Evolutionary conservation across 2,329 filamentous ascomycete genomes (phyloP).

Genomic region (Paecilomyces sp.): DNA sequence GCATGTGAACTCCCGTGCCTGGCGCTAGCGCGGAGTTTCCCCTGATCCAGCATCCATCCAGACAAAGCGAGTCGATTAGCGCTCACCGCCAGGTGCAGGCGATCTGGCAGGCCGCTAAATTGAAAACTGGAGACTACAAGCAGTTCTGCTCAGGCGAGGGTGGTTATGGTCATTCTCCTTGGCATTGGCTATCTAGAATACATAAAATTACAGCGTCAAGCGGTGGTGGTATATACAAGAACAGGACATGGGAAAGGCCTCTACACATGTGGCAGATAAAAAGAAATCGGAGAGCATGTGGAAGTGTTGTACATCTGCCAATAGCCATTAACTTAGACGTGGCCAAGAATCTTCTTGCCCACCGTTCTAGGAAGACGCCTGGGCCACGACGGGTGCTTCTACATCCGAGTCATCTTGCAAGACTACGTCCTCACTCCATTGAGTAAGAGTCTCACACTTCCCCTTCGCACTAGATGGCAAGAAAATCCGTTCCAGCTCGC

Average conservation of each 20-base stretch:
- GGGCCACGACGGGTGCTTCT: background rate
- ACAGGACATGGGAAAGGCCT: background rate
- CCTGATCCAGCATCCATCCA: background rate
- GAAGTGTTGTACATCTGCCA: background rate
- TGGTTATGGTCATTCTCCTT: background rate
- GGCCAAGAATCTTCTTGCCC: background rate
- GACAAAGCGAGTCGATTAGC: background rate
- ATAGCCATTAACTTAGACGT: background rate
- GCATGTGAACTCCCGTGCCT: background rate
- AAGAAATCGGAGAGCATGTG: background rate
- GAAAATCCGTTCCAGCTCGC: constrained; percentile 17
- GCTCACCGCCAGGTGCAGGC: background rate
- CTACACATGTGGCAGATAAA: background rate
- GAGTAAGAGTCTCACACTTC: constrained; percentile 6
- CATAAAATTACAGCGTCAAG: background rate
- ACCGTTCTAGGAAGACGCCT: background rate
- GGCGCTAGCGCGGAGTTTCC: background rate
- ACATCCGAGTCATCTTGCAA: background rate
- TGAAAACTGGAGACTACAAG: background rate
- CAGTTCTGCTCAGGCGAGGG: background rate
- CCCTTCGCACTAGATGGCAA: constrained; percentile 9
- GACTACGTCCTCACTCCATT: constrained; percentile 9
- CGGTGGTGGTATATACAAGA: background rate
- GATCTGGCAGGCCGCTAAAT: background rate
- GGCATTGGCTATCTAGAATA: background rate